Evolutionary conservation across 495 filamentous ascomycete species (phyloP).

Genomic region (Aspergillus hancockii): DNA sequence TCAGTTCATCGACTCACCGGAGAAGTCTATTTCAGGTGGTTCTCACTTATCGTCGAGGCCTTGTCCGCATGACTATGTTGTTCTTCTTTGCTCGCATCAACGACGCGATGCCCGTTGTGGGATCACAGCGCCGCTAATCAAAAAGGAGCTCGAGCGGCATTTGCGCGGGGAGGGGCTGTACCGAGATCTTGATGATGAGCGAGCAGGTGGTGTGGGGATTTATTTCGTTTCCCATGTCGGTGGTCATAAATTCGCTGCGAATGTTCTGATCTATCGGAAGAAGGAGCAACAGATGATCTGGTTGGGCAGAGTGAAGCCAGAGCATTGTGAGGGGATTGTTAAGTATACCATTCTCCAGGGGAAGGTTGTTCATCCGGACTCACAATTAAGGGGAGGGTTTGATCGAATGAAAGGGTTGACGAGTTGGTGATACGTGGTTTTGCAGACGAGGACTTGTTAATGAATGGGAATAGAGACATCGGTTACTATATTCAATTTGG

Average conservation of each 20-base stretch:
- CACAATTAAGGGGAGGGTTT: slow-evolving; percentile 87
- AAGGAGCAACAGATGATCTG: slow-evolving; percentile 82
- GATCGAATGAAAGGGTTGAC: slow-evolving; percentile 73
- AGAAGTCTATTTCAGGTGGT: background rate
- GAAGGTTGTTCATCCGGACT: slow-evolving; percentile 86
- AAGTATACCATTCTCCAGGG: slow-evolving; percentile 87
- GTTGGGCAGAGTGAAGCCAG: slow-evolving; percentile 84
- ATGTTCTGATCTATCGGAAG: slow-evolving; percentile 84
- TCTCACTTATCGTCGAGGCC: slow-evolving; percentile 52
- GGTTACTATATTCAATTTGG: too few species aligned
- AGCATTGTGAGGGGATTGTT: slow-evolving; percentile 94
- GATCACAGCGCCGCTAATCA: slow-evolving; percentile 83
- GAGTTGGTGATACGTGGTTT: slow-evolving; percentile 77
- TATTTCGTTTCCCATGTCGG: slow-evolving; percentile 95
- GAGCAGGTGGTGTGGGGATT: slow-evolving; percentile 85
- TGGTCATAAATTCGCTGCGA: slow-evolving; percentile 91
- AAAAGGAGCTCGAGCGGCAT: slow-evolving; percentile 84
- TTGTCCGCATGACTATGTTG: slow-evolving; percentile 77
- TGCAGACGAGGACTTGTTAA: too few species aligned
- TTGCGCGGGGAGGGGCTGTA: slow-evolving; percentile 79
- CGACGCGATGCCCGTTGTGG: slow-evolving; percentile 93
- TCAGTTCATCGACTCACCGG: slow-evolving; percentile 60
- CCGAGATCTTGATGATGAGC: slow-evolving; percentile 79
- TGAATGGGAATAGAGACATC: too few species aligned
- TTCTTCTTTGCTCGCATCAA: slow-evolving; percentile 89